These are phyloP conservation scores for Ramularia endophylla DNA, from an alignment of 2,329 filamentous ascomycete genomes.

Conservation along the genomic window DNA sequence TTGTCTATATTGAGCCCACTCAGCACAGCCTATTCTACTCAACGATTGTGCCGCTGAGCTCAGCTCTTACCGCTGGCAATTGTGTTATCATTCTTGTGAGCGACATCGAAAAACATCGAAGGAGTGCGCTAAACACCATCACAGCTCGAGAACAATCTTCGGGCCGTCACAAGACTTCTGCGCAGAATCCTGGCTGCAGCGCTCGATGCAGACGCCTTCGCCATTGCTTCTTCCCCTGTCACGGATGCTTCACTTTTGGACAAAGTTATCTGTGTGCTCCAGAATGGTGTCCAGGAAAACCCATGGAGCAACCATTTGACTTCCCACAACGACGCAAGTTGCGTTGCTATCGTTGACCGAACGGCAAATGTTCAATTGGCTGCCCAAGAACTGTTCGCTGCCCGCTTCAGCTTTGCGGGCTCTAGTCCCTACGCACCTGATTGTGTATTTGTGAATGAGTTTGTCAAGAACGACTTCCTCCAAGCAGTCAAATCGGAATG, in stretches of 20 bases:
- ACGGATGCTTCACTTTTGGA: conserved; percentile 23
- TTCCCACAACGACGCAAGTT: conserved; percentile 31
- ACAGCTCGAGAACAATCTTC: conserved; percentile 38
- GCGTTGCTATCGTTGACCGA: conserved; percentile 56
- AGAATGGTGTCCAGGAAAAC: conserved; percentile 23
- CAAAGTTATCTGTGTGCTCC: conserved; percentile 29
- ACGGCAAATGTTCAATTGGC: conserved; percentile 51
- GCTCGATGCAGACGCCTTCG: conserved; percentile 47
- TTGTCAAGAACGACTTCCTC: conserved; percentile 50
- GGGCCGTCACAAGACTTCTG: conserved; percentile 32
- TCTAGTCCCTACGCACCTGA: conserved; percentile 57
- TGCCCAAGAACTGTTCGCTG: conserved; percentile 48
- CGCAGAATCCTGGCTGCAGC: conserved; percentile 35
- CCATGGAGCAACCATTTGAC: conserved; percentile 29
- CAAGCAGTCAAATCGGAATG: conserved; percentile 42
- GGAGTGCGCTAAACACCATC: not conserved
- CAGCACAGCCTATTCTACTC: conserved; percentile 47
- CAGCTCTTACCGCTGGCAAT: conserved; percentile 47
- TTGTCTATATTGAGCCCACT: conserved; percentile 45
- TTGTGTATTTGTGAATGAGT: conserved; percentile 60
- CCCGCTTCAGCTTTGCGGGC: conserved; percentile 52
- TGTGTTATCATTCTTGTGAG: conserved; percentile 46
- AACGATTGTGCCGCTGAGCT: conserved; percentile 38
- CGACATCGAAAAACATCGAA: not conserved
- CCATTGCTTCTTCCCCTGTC: conserved; percentile 34